Evolutionary conservation across 2,329 filamentous ascomycete species (phyloP), one percentile per base, ranked within the genome.

Genomic region (Dactylellina cionopaga): DNA sequence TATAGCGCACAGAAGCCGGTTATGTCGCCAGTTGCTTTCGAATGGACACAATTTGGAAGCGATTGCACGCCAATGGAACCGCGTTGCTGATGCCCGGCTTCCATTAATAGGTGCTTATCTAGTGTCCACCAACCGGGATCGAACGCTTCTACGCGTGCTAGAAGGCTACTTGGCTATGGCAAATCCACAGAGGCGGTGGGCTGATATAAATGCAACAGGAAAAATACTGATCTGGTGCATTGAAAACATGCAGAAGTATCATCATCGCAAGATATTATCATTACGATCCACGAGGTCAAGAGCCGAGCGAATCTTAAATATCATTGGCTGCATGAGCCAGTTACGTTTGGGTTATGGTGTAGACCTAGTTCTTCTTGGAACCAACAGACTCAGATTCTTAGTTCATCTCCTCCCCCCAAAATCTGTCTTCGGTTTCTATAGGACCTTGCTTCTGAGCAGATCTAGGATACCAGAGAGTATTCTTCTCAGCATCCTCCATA

Each of bases 151-250:
- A 17, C 68, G 68, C 2, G 2, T 64, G 1, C 37, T 72, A 10
- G 47, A 72, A 39, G 52, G 35, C 5, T 65, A 51, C 17, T 27
- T 65, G 7, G 31, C 39, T 5, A 43, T 46, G 15, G 17, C 11
- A 10, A n/a, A 15, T 2, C 47, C 22, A 7, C 27, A n/a, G 5
- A 63, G 19, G 24, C 33, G 43, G 44, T 27, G 25, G 7, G 22
- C 33, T 13, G 59, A 72, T 33, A 22, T 47, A 13, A 47, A 17
- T 15, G 59, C 54, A 13, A 39, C 29, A 27, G 39, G 22, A 5
- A 72, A 60, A n/a, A 39, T 72, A 15, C n/a, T 72, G n/a, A 46
- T 65, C 5, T 46, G 59, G 35, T 72, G 59, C 17, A 65, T 72
- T 15, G 68, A 72, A 11, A 65, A 55, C 22, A 37, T 65, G 15